Base-by-base conservation (phyloP, 2,329 filamentous ascomycete species). In the Coleophoma eucalyptorum region DNA sequence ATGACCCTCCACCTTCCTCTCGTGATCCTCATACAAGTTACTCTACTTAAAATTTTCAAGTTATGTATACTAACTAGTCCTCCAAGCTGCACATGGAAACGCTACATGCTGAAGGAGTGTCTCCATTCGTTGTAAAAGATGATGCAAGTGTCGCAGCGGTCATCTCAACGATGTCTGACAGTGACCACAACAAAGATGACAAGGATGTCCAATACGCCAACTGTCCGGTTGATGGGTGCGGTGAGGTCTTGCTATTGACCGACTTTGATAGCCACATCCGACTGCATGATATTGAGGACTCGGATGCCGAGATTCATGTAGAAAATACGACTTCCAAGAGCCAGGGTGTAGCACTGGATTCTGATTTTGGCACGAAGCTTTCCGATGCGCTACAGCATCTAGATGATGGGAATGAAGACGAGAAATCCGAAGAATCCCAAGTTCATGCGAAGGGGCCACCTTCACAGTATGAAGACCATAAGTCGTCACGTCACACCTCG, bases 191-290 rank as follows among this genome's bases (percentile, higher is more conserved):
- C 26, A 16, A 49, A 13, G 53, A 57, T 38, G 50, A 55, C 43
- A 59, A 68, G 10, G 66, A 70, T 37, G 55, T 57, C 7, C 51
- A 69, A 15, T 82, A 81, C 59, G 69, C 74, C 19, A 70, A 76
- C 40, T 86, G 83, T 58, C 75, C 79, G 1, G 56, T 76, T 33
- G 74, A 79, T 15, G 77, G 74, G 19, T 89, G 85, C 61, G 79
- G 78, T 32, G 83, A 88, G 63, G 63, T 73, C n/a, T 64, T 86
- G 18, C 66, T 72, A 6, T 59, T 71, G 7, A 64, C 69, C 15
- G 79, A 85, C 58, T 68, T 86, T 34, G 73, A 79, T 15, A 75
- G 71, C 42, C 84, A 87, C 61, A 60, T 85, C 34, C 79, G 84
- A 58, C 69, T 85, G 50, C 83, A 87, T 61, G 51, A 43, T 35